Base-by-base conservation (phyloP, 1,139 yeast species). In the Saccharomyces hybrid region DNA sequence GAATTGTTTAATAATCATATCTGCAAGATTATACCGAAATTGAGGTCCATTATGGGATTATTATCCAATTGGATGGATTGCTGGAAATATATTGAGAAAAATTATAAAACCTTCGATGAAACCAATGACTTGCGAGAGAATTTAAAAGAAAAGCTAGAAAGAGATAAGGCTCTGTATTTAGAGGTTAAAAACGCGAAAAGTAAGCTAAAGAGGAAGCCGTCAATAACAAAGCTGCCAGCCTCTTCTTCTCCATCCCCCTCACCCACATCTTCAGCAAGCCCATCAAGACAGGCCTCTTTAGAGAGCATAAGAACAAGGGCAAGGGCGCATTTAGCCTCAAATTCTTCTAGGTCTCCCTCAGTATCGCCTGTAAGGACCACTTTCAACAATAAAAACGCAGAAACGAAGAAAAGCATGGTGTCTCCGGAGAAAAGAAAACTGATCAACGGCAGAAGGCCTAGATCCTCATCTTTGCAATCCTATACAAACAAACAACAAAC, bases 381-480 rank as follows among this genome's bases (percentile, higher is more conserved):
- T 16, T 16, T 4, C 9, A 38, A 4, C 44, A 16, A 9, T 5
- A 38, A 38, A 4, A 16, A 11, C 16, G 44, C 11, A 38, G 44
- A 38, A 38, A 38, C 5, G 11, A 38, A 38, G 44, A 38, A 38
- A 8, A 11, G 44, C 13, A 7, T 50, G 28, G 51, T 47, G 20
- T 42, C 62, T 4, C 57, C 62, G 16, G 34, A 31, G 16, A 44
- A 47, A 9, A 46, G 49, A 5, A 55, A 31, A 38, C 28, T 42
- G 34, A 23, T 41, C 16, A 47, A 25, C 44, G 32, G 31, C 16
- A 54, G 55, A 26, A 59, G 71, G 48, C 65, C 64, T 20, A 60
- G 71, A 47, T 66, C 71, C 7, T 57, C 67, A 1, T 68, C 71
- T 2, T 56, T 67, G 32, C 71, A 68, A 56, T 57, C 69, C 2